Evolutionary conservation across 2,329 filamentous ascomycete species (phyloP).

Genomic region (Corynespora cassiicola): DNA sequence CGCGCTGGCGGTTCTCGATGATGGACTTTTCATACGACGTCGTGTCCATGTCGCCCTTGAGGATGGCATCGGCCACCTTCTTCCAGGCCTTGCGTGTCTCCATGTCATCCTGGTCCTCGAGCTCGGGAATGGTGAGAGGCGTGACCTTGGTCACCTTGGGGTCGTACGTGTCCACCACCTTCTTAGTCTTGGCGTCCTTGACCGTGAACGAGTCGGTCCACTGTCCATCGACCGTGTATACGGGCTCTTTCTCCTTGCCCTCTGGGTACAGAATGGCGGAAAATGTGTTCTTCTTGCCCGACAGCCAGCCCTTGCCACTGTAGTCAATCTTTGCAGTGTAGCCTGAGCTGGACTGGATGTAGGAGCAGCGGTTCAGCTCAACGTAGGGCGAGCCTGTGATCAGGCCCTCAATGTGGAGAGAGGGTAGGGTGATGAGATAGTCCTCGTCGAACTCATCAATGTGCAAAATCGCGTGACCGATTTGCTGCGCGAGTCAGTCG

Average conservation of each 20-base stretch:
- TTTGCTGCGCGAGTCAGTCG: slow-evolving; percentile 69
- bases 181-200: slow-evolving; percentile 66
- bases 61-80: slow-evolving; percentile 82
- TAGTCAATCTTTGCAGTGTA: slow-evolving; percentile 93
- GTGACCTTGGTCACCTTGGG: slow-evolving; percentile 61
- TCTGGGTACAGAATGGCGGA: slow-evolving; percentile 75
- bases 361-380: slow-evolving; percentile 84
- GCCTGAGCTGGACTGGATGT: slow-evolving; percentile 85
- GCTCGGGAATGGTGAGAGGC: slow-evolving; percentile 71
- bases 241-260: slow-evolving; percentile 72
- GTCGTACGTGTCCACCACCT: slow-evolving; percentile 53
- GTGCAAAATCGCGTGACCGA: slow-evolving; percentile 85
- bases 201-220: slow-evolving; percentile 88
- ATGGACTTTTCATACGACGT: slow-evolving; percentile 81
- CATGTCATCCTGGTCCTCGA: slow-evolving; percentile 83
- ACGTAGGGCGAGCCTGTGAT: slow-evolving; percentile 87
- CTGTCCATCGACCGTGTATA: slow-evolving; percentile 85
- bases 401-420: slow-evolving; percentile 91
- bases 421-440: slow-evolving; percentile 90
- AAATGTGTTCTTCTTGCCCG: slow-evolving; percentile 94
- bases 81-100: slow-evolving; percentile 89
- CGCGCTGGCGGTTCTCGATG: slow-evolving; percentile 89
- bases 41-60: slow-evolving; percentile 81
- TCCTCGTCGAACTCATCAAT: slow-evolving; percentile 72
- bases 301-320: slow-evolving; percentile 91